Evolutionary conservation across 305 asterid species (phyloP).

Genomic region (Ruellia speciosa): DNA sequence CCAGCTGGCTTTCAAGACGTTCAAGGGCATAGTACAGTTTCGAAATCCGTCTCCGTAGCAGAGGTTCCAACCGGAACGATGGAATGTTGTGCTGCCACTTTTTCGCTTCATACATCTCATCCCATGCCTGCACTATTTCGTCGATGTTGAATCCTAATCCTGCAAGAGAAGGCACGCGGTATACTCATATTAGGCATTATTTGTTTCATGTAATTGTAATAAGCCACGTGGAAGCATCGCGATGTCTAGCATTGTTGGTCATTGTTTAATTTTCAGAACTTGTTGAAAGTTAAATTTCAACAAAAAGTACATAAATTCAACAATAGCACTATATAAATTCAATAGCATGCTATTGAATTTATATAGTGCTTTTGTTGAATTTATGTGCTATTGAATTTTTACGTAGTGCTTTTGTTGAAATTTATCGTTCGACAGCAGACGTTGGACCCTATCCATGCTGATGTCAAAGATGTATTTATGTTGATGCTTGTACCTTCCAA

Average conservation of each 20-base stretch:
- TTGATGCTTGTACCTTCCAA: conserved; percentile 37
- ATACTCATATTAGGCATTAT: too few species aligned
- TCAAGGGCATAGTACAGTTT: conserved; percentile 6
- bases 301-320: too few species aligned
- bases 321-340: too few species aligned
- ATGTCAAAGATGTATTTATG: neutral
- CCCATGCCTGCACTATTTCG: conserved; percentile 15
- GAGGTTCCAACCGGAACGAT: conserved; percentile 6
- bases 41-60: conserved; percentile 6
- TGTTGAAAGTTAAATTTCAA: too few species aligned
- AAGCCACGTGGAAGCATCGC: too few species aligned
- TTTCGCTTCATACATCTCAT: conserved; percentile 16
- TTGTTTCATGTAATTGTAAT: too few species aligned
- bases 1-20: neutral
- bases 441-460: too few species aligned
- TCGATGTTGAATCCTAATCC: conserved; percentile 10
- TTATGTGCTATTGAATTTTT: neutral
- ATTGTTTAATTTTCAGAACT: too few species aligned
- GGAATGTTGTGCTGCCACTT: conserved; percentile 6
- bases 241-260: too few species aligned
- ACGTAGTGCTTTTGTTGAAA: neutral
- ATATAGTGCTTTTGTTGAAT: too few species aligned
- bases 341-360: too few species aligned
- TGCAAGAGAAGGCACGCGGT: neutral
- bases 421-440: too few species aligned